Evolutionary conservation across 345 rosid genomes (phyloP), one percentile per base, ranked within the genome.

Genomic region (Conringia planisiliqua): DNA sequence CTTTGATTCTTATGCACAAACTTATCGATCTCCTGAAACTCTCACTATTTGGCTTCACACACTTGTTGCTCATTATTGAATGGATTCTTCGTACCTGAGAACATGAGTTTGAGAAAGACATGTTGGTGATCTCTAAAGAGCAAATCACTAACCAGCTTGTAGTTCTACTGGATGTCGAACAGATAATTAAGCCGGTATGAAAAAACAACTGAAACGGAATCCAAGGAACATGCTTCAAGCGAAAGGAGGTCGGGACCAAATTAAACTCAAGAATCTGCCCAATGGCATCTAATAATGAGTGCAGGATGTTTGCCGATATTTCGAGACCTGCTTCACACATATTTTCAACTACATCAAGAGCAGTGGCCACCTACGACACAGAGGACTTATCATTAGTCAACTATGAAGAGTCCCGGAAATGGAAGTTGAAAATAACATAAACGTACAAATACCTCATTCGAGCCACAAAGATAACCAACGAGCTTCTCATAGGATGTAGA

Each of bases 11-110:
- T 70, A 80, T 84, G 22, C 82, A 77, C 82, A 85, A 79, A 80
- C 46, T 82, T 82, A 95, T 92, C 84, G 86, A 86, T 84, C 77
- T 73, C 77, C 82, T 83, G 86, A 85, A 84, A 68, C 88, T 90
- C 80, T 92, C 96, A 59, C 44, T 57, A 70, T 76, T 80, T 76
- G 97, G 85, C 81, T 74, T 78, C 84, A 90, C 73, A 63, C 75
- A 61, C 78, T 79, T 87, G 75, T 18, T 70, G 75, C 78, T 60
- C 57, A 95, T 82, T 67, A 89, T 36, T 48, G 89, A 81, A 78
- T 86, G 83, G 73, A 95, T 82, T 81, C 78, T 82, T 68, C 76
- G 75, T 60, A 87, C 97, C 99, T 94, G 62, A 50, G 48, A 68
- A 32, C 63, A 68, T 39, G 69, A 68, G 29, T 32, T 33, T 42